These are phyloP conservation scores for Mortierella claussenii DNA, from an alignment of 192 early-diverging fungal species.

Conservation along the genomic window DNA sequence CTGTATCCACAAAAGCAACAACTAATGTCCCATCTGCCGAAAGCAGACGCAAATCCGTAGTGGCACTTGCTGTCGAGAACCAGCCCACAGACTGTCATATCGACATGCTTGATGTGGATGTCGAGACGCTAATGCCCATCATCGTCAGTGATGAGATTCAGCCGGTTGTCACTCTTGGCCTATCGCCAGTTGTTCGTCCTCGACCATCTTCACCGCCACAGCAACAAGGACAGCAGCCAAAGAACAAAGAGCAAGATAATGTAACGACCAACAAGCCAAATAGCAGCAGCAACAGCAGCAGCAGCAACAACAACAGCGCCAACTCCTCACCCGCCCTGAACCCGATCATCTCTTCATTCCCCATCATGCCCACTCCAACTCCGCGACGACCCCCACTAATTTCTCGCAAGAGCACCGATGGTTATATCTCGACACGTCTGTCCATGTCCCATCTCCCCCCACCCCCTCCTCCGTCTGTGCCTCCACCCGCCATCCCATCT, in stretches of 20 bases:
- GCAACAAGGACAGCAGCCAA: not conserved
- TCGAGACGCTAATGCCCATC: slow-evolving; percentile 22
- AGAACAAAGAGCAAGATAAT: not conserved
- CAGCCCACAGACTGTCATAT: slow-evolving; percentile 25
- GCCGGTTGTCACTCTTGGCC: not conserved
- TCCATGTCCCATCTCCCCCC: slow-evolving; percentile 26
- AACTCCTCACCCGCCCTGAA: not conserved
- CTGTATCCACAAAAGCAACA: not conserved
- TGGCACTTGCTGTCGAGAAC: not conserved
- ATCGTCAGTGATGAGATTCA: slow-evolving; percentile 29
- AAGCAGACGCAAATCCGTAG: not conserved
- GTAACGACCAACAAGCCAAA: not conserved
- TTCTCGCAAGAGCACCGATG: slow-evolving; percentile 21
- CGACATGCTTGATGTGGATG: slow-evolving; percentile 20
- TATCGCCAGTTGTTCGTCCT: not conserved
- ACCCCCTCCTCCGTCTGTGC: slow-evolving; percentile 29
- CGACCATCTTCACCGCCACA: too few species aligned
- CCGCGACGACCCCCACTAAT: slow-evolving; percentile 7
- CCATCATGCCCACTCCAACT: slow-evolving; percentile 9
- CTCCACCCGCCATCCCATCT: slow-evolving; percentile 31
- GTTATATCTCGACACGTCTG: slow-evolving; percentile 1
- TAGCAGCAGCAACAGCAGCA: too few species aligned
- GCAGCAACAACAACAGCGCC: not conserved
- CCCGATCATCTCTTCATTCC: not conserved
- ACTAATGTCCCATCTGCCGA: not conserved